Evolutionary conservation across 306 rosid species (phyloP).

Genomic region (Quercus rubra): DNA sequence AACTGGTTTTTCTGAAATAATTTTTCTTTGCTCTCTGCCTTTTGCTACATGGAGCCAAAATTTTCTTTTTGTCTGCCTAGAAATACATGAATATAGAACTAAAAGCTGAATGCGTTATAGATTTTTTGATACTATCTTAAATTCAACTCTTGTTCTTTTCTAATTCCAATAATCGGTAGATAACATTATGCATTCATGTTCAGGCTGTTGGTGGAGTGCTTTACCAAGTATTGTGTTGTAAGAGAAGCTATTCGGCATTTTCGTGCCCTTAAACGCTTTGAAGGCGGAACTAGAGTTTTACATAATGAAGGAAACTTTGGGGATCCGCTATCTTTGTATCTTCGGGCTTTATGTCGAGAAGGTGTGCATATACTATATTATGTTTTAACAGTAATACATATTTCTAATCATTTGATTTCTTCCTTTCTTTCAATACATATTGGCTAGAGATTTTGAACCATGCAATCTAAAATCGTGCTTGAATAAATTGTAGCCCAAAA

Average conservation of each 20-base stretch:
- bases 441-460: not conserved
- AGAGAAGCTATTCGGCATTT: constrained; percentile 95
- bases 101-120: not conserved
- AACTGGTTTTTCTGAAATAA: constrained; percentile 1
- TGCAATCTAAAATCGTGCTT: not conserved
- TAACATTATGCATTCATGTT: constrained; percentile 25
- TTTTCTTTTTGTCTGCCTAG: not conserved
- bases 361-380: constrained; percentile 39
- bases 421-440: not conserved
- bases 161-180: not conserved
- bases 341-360: constrained; percentile 91
- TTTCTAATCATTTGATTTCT: not conserved
- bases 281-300: constrained; percentile 67
- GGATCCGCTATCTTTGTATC: constrained; percentile 93
- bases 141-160: not conserved
- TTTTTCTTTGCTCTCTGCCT: not conserved
- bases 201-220: constrained; percentile 94
- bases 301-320: constrained; percentile 78
- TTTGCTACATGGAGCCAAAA: not conserved
- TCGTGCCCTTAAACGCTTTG: constrained; percentile 74
- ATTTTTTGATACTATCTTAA: not conserved
- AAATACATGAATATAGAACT: not conserved
- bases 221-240: constrained; percentile 87
- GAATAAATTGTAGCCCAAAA: not conserved
- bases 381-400: not conserved